Base-by-base conservation (phyloP, 805 yeast species). In the Wickerhamiella australiensis region DNA sequence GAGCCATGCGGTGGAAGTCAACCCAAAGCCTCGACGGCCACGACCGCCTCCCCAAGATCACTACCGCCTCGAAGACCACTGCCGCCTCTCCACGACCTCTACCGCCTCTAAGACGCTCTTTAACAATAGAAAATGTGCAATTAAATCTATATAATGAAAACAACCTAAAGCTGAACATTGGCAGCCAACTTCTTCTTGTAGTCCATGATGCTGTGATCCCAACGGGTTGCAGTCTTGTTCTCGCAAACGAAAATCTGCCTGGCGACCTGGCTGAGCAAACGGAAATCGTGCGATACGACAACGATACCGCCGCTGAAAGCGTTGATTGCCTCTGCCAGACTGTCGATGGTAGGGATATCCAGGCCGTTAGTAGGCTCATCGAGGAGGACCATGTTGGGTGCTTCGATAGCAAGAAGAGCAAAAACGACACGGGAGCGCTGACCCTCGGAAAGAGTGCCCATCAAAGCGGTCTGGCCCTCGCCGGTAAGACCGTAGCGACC, bases 361-460 rank as follows among this genome's bases (percentile, higher is more conserved):
- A 92, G 76, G 77, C 97, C 97, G 77, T 92, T 92, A 58, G 98
- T 92, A 78, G 98, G 98, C 81, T 92, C 98, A 75, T 92, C 98
- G 71, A 92, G 75, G 65, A 92, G 73, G 61, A 92, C 74, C 68
- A 92, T 85, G 71, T 92, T 92, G 63, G 98, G 98, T 55, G 84
- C 73, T 72, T 92, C 96, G 59, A 92, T 75, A 47, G 98, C 98
- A 63, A 92, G 77, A 58, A 92, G 74, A 9, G 97, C 97, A 65
- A 92, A 92, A 51, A 92, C 98, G 59, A 92, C 98, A 72, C 98
- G 82, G 57, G 97, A 90, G 74, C 97, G 84, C 77, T 92, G 98
- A 69, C 98, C 98, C 76, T 92, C 98, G 17, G 96, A 88, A 57
- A 92, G 71, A 15, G 98, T 92, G 59, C 95, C 97, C 97, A 92